A percentile compares a stretch with the other conserved stretches of the same genome.
Conservation (phyloP, 2,329 filamentous ascomycete genomes). For the Incumbomyces lentus region DNA sequence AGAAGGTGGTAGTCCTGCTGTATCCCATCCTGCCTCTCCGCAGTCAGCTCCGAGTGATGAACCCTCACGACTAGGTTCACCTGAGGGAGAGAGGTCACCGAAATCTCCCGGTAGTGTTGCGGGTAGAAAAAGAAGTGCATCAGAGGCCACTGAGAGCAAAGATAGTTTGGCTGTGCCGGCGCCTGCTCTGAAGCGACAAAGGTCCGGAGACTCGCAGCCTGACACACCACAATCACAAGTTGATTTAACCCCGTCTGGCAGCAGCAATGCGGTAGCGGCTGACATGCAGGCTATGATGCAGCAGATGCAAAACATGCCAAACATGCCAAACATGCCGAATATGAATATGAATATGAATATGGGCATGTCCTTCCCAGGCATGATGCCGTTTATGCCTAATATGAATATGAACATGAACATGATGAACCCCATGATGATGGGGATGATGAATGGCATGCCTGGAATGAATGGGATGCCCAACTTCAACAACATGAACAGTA, state of each 20-base stretch:
- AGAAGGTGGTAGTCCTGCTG: conserved; percentile 25
- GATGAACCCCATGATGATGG: conserved; percentile 40
- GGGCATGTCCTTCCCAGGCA: not conserved
- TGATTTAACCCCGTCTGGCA: not conserved
- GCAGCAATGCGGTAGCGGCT: conserved; percentile 24
- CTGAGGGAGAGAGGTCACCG: conserved; percentile 15
- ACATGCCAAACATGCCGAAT: conserved; percentile 1
- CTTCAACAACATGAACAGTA: conserved; percentile 27
- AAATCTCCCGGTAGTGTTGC: conserved; percentile 21
- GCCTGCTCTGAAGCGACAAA: conserved; percentile 33
- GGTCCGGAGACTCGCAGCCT: conserved; percentile 29
- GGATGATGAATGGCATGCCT: conserved; percentile 32
- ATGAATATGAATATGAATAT: conserved; percentile 5
- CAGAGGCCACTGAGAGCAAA: conserved; percentile 49
- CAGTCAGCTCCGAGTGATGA: conserved; percentile 7
- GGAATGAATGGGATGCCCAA: conserved; percentile 24
- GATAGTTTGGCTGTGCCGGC: conserved; percentile 38
- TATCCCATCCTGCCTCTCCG: conserved; percentile 11
- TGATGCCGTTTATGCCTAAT: conserved; percentile 16
- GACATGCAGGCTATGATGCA: conserved; percentile 21
- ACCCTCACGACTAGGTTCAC: conserved; percentile 12
- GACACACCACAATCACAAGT: conserved; percentile 28
- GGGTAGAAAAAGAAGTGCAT: conserved; percentile 72
- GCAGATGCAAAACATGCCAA: conserved; percentile 12
- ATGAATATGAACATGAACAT: conserved; percentile 23